phyloP scores from a whole-genome alignment of 352 stramenopile species.

The Phytophthora megakarya region DNA sequence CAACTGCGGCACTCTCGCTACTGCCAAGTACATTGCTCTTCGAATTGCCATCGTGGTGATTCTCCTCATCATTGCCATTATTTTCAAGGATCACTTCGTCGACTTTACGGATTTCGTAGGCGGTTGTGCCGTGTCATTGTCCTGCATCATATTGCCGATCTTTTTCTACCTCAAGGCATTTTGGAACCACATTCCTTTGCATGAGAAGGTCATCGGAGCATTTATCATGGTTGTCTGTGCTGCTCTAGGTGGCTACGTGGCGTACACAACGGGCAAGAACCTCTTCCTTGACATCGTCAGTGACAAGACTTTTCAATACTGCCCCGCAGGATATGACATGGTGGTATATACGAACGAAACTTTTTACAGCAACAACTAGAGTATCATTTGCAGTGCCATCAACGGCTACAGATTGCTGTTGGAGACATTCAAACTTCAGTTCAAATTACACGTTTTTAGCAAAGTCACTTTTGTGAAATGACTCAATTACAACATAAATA shows the following conservation, averaged over 20 bases:
- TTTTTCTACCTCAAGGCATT: conserved; percentile 69
- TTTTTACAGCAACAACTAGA: neutral
- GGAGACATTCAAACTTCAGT: too few species aligned
- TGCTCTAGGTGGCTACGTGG: conserved; percentile 29
- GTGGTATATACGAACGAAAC: neutral
- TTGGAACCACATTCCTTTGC: conserved; percentile 41
- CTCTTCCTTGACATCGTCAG: neutral
- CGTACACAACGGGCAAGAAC: neutral
- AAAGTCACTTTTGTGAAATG: too few species aligned
- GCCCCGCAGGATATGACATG: neutral
- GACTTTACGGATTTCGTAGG: neutral
- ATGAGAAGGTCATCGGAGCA: conserved; percentile 37
- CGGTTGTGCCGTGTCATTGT: neutral
- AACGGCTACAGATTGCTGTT: too few species aligned
- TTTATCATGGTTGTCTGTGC: conserved; percentile 40
- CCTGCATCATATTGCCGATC: neutral
- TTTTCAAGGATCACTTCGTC: neutral
- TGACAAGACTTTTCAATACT: neutral
- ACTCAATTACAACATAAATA: too few species aligned
- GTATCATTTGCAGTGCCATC: too few species aligned
- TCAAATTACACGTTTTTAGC: too few species aligned
- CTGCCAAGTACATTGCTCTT: neutral
- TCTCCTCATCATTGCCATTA: neutral
- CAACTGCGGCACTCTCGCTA: neutral
- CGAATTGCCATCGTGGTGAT: neutral